phyloP scores from a whole-genome alignment of 31 red algal species.

The Bonnemaisonia californica region DNA sequence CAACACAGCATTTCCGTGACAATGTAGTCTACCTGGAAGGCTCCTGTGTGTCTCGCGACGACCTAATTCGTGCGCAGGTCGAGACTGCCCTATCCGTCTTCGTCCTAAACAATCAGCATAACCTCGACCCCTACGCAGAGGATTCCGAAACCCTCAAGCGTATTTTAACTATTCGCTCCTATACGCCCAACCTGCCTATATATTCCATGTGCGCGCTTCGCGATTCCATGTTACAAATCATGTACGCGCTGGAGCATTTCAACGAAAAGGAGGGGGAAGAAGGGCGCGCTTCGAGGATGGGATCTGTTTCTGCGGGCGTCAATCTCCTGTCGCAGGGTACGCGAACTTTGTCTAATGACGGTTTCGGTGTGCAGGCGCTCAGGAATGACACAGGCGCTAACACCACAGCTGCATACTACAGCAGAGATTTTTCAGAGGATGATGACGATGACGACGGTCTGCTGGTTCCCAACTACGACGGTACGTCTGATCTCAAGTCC shows the following conservation, averaged over 20 bases:
- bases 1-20: conserved; percentile 56
- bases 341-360: not conserved
- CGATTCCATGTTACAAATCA: conserved; percentile 82
- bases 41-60: conserved; percentile 59
- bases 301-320: conserved; percentile 31
- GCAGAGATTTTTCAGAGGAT: conserved; percentile 38
- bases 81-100: conserved; percentile 73
- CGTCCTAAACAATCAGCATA: conserved; percentile 84
- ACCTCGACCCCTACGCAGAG: conserved; percentile 74
- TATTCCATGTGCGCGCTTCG: conserved; percentile 83
- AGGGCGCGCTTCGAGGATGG: conserved; percentile 16
- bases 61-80: conserved; percentile 72
- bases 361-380: not conserved
- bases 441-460: conserved; percentile 70
- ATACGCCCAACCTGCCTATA: conserved; percentile 74
- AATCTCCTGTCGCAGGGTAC: not conserved
- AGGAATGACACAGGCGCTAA: not conserved
- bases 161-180: conserved; percentile 74
- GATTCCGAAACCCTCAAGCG: conserved; percentile 86
- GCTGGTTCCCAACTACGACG: conserved; percentile 61
- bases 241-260: conserved; percentile 65
- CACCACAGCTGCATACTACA: not conserved
- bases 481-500: conserved; percentile 61
- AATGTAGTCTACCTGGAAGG: conserved; percentile 87
- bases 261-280: conserved; percentile 40